Evolutionary conservation across 2,329 filamentous ascomycete species (phyloP).

Genomic region (Colletotrichum plurivorum): DNA sequence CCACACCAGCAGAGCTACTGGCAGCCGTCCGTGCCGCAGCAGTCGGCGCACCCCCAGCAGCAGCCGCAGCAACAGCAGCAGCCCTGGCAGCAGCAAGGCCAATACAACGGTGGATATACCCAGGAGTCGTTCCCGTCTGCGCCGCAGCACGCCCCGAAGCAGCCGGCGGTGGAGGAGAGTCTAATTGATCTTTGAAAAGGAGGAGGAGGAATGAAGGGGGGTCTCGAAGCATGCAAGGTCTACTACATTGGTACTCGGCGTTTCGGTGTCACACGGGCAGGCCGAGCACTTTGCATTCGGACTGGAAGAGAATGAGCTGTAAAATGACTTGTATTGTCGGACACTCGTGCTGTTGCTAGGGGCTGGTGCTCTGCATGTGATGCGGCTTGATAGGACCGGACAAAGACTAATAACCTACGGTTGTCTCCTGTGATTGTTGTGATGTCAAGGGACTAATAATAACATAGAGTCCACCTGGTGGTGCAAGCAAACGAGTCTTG

Average conservation of each 20-base stretch:
- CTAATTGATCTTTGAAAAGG: constrained; percentile 79
- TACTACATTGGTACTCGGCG: constrained; percentile 28
- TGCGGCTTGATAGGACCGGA: too few relatives aligned
- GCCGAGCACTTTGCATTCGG: constrained; percentile 26
- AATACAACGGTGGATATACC: constrained; percentile 60
- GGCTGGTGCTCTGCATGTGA: not conserved
- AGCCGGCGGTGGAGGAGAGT: constrained; percentile 78
- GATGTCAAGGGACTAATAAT: too few relatives aligned
- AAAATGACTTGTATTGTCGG: constrained; percentile 32
- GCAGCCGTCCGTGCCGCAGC: constrained; percentile 51
- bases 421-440: too few relatives aligned
- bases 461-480: too few relatives aligned
- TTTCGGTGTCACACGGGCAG: constrained; percentile 30
- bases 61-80: constrained; percentile 47
- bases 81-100: constrained; percentile 45
- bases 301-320: constrained; percentile 21
- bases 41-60: constrained; percentile 46
- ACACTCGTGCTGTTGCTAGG: not conserved
- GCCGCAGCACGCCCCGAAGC: constrained; percentile 72
- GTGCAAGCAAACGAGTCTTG: too few relatives aligned
- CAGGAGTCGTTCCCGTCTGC: constrained; percentile 77
- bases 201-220: not conserved
- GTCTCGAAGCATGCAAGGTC: constrained; percentile 25
- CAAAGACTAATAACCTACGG: too few relatives aligned
- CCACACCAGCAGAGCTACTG: constrained; percentile 50